Conservation (phyloP, 495 filamentous ascomycete genomes). For the Ramalina intermedia region DNA sequence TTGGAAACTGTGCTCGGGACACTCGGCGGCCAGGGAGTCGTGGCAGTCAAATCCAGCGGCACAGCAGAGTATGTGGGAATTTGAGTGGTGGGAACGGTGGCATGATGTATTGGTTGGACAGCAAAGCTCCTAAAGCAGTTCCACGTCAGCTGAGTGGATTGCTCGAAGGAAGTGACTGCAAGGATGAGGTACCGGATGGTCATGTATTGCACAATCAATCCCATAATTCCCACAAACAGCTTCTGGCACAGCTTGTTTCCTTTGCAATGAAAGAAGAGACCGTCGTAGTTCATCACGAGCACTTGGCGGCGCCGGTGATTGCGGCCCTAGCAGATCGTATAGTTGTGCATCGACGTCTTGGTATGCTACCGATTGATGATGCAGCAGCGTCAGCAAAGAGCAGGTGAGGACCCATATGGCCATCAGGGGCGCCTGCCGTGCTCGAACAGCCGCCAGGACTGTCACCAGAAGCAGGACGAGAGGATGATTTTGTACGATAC, state of each 20-base stretch:
- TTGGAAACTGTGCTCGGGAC: neutral
- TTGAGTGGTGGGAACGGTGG: neutral
- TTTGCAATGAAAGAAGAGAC: neutral
- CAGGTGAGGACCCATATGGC: slow-evolving; percentile 6
- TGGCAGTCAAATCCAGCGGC: neutral
- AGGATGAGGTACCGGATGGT: neutral
- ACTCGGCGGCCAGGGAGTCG: neutral
- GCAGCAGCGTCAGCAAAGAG: slow-evolving; percentile 3
- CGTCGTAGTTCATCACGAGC: neutral
- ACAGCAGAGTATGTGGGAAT: slow-evolving; percentile 5
- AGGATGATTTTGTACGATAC: too few relatives aligned
- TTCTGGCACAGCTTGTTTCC: neutral
- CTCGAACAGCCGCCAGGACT: neutral
- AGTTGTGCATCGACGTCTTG: neutral
- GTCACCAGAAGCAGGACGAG: too few relatives aligned
- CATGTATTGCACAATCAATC: slow-evolving; percentile 1
- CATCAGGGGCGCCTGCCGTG: slow-evolving; percentile 5
- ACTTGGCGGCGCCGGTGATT: neutral
- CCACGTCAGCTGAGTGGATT: neutral
- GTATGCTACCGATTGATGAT: neutral
- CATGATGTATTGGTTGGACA: slow-evolving; percentile 3
- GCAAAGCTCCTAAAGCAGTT: slow-evolving; percentile 1
- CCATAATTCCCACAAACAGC: neutral
- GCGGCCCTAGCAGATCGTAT: neutral
- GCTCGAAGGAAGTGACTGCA: neutral